Evolutionary conservation across 2,329 filamentous ascomycete species (phyloP), one percentile per base, ranked within the genome.

Genomic region (Trichothecium roseum): DNA sequence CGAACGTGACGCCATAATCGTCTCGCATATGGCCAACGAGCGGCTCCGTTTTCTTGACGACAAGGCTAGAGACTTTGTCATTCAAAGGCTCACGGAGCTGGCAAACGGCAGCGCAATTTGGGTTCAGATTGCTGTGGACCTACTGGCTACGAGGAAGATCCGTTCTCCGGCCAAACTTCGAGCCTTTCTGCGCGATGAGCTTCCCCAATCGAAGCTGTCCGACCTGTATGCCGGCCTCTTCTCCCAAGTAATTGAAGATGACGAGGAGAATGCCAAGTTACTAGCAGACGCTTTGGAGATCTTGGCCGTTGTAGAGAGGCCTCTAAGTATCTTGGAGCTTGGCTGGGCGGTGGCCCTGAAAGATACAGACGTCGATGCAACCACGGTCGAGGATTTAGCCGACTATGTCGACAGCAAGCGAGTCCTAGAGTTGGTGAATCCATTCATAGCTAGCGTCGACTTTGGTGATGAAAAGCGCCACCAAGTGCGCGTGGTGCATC

Each of bases 261-360:
- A 42, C 20, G 28, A 33, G 5, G 35, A 42, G 14, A 43, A 42
- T 16, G 12, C 35, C 14, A 29, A 35, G 27, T 28, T 41, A 13
- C 40, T 40, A 14, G 29, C 18, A 13, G 38, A 32, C 17, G 45
- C 44, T 12, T 37, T 48, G 30, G 36, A 47, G 30, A 18, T 55
- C 36, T 46, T 55, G 8, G 45, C 46, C 30, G 37, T 40, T 32
- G 28, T 41, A 30, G 44, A 42, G 39, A 49, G 51, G 43, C 45
- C 50, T 20, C 41, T 54, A 4, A 53, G 50, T 37, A 51, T 54
- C 14, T 35, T 50, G 4, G 51, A 55, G 37, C 47, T 55, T 15
- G 41, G 44, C 13, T 54, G 50, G 50, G 52, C 52, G 6, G 43
- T 43, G 29, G 10, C 29, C 5, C 29, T 12, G 15, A 31, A 17